Base-by-base conservation (phyloP, 768 basidiomycete genomes). In the Termitomyces sp. region DNA sequence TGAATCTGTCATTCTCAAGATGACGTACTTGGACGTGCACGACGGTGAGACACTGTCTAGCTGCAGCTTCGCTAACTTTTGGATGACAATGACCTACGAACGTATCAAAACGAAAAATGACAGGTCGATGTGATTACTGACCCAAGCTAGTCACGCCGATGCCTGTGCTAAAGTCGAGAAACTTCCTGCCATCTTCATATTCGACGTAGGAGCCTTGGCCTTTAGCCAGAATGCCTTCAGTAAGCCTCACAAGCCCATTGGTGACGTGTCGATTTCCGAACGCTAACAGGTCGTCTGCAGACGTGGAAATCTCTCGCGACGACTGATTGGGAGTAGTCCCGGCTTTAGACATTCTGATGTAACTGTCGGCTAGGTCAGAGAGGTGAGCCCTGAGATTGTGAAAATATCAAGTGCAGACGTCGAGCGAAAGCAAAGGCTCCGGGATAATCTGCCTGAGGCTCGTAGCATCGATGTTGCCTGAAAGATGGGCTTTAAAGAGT, bases 91-190 rank as follows among this genome's bases (percentile, higher is more conserved):
- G 94, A 6, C 93, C 91, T 93, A 36, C 13, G 42, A 44, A 55
- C 37, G 13, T 44, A 16, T 39, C 18, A 27, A 41, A 34, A 57
- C 58, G 31, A 27, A 33, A 18, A 22, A 31, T 33, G 54, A 31
- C 15, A 15, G 31, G 33, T 67, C 18, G 2, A 24, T 12, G 27
- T 49, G 48, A 39, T 11, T 24, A 50, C 76, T 58, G 58, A 89
- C 91, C 93, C 18, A 95, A 79, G 70, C 84, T 87, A 1, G 91
- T 91, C 2, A 96, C 94, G 31, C 91, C 92, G 63, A 93, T 95
- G 11, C 94, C 94, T 66, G 82, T 83, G 12, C 89, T 93, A 66
- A 95, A 95, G 70, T 97, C 95, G 52, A 97, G 78, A 68, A 90
- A 68, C 65, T 77, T 81, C 58, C 82, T 78, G 3, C 92, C 94